Conservation (phyloP, 805 yeast species). For the Cyberlindnera sargentensis region DNA sequence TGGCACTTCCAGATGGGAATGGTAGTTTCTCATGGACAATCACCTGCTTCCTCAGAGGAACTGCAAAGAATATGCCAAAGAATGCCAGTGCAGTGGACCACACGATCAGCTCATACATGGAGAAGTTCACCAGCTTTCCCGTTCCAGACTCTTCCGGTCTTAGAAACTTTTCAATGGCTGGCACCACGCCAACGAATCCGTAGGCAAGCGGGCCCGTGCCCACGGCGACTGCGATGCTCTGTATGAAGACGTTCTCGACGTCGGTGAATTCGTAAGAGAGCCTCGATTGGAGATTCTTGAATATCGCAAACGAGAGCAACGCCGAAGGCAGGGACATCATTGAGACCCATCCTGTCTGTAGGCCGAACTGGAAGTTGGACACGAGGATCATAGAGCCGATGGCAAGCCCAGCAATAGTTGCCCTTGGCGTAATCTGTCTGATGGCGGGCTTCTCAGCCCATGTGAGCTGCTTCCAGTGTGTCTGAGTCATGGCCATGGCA, state of each 20-base stretch:
- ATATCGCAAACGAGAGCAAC: slow-evolving; percentile 74
- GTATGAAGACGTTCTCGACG: slow-evolving; percentile 91
- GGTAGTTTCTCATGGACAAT: slow-evolving; percentile 81
- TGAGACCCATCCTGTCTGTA: slow-evolving; percentile 98
- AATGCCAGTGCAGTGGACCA: slow-evolving; percentile 89
- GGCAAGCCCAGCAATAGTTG: slow-evolving; percentile 65
- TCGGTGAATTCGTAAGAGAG: slow-evolving; percentile 54
- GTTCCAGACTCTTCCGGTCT: slow-evolving; percentile 73
- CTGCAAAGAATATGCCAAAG: slow-evolving; percentile 93
- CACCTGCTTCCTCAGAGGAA: slow-evolving; percentile 80
- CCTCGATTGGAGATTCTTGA: slow-evolving; percentile 44
- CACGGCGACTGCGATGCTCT: slow-evolving; percentile 90
- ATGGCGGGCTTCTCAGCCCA: slow-evolving; percentile 38
- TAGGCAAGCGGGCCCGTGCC: slow-evolving; percentile 97
- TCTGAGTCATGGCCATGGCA: too few relatives aligned
- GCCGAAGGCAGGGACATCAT: slow-evolving; percentile 99
- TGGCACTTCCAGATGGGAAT: slow-evolving; percentile 94
- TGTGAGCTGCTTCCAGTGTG: slow-evolving; percentile 17
- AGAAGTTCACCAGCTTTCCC: slow-evolving; percentile 28
- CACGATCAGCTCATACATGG: slow-evolving; percentile 48
- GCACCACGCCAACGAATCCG: slow-evolving; percentile 92
- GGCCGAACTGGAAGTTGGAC: slow-evolving; percentile 92
- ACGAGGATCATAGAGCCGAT: slow-evolving; percentile 86
- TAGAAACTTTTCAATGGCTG: slow-evolving; percentile 88
- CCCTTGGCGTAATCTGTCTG: slow-evolving; percentile 66